Evolutionary conservation across 768 basidiomycete species (phyloP), one percentile per base, ranked within the genome.

Genomic region (Trametes elegans): DNA sequence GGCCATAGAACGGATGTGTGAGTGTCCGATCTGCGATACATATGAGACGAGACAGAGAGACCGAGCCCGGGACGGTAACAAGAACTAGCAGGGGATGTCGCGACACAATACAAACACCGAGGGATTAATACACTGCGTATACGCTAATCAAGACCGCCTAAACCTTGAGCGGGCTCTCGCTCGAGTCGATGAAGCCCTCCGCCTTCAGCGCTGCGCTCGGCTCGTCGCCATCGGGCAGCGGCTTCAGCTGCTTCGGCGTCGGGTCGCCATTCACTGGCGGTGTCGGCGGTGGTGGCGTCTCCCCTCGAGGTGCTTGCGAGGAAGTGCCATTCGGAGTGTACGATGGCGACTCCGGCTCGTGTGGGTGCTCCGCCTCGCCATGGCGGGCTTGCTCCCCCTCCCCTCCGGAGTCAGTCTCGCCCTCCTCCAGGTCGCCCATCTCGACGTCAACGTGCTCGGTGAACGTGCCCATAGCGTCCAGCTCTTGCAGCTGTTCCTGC

Each of bases 171-270:
- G 84, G 82, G 67, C 81, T 80, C 71, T 88, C 85, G 66, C 80
- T 85, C 53, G 73, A 69, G 64, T 88, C 83, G 68, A 84, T 70
- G 32, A 87, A 73, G n/a, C 84, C 85, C 64, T 89, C 87, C 27
- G 72, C 78, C 64, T 77, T 74, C n/a, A 79, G 72, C 10, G 76
- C 79, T 5, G 81, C 73, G 56, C 78, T 73, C 26, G 78, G 77
- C 49, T 72, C 76, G 58, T 87, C 84, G 26, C 82, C 83, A 46
- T 73, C 71, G 11, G 84, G 80, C 32, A 72, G 66, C 6, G 78
- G 72, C 18, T 73, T 68, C 36, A 83, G 70, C 62, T 87, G 87
- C 53, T 73, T 70, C 24, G 75, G 75, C 5, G 77, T 57, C 34
- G 71, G 64, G 53, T 76, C 77, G 36, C 81, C 83, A 58, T 84